A percentile compares a stretch with the other conserved stretches of the same genome.
Evolutionary conservation across 2,329 filamentous ascomycete species (phyloP).

Genomic region (Sporothrix humicola): DNA sequence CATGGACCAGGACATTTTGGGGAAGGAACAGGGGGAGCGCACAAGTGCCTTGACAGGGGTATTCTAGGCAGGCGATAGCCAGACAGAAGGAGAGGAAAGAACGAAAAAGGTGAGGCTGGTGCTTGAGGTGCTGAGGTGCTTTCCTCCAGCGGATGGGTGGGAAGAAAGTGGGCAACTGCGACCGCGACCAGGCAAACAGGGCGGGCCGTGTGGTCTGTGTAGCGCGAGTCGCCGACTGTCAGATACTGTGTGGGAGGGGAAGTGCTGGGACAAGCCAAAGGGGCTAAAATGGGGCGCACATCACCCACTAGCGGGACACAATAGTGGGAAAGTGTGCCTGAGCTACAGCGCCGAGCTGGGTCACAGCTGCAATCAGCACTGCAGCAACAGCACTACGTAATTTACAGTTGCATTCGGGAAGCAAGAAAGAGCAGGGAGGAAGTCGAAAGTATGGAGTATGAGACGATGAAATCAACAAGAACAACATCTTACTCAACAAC

Average conservation of each 20-base stretch:
- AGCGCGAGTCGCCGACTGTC: background rate
- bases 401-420: background rate
- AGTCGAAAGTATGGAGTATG: background rate
- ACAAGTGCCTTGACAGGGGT: background rate
- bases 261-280: too few relatives aligned
- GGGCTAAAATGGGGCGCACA: background rate
- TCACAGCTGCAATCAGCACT: slow-evolving; percentile 1
- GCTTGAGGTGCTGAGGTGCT: background rate
- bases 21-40: background rate
- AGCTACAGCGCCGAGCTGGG: background rate
- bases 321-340: slow-evolving; percentile 1
- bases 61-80: background rate
- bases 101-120: slow-evolving; percentile 17
- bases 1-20: background rate
- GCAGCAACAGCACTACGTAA: background rate
- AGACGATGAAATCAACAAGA: background rate
- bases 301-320: background rate
- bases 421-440: background rate
- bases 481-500: background rate
- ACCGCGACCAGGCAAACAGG: background rate
- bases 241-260: background rate
- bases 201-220: background rate
- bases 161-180: background rate
- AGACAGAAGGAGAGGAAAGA: too few relatives aligned
- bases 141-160: slow-evolving; percentile 9